Base-by-base conservation (phyloP, 2,329 filamentous ascomycete species). In the Aaosphaeria pasadenensis region DNA sequence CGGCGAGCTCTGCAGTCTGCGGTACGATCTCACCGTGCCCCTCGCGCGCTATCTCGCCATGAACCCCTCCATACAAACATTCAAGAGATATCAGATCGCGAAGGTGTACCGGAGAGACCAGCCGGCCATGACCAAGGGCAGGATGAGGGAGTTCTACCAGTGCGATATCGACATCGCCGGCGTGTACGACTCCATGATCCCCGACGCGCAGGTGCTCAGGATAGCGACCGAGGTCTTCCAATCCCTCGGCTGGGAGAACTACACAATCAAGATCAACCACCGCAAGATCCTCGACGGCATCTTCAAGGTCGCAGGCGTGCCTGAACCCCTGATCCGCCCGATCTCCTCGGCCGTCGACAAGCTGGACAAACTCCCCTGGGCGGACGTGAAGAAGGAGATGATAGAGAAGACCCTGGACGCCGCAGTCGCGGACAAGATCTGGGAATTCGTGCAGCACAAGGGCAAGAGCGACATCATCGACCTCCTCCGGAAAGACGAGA, bases 331-430 rank as follows among this genome's bases (percentile, higher is more conserved):
- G 77, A 88, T 95, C 57, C 83, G 92, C 47, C 84, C 88, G 30
- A 96, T 96, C 63, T 94, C 88, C 36, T 94, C 88, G 28, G 91
- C 92, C 2, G 91, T 97, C 42, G 92, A 97, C 76, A 97, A 97
- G 77, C 78, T 97, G 46, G 92, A 96, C 73, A 97, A 97, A 76
- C 68, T 71, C 30, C 87, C 91, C 1, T 96, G 91, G 92, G 81
- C 81, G 31, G 91, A 95, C 55, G 92, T 96, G 45, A 85, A 86
- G 69, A 88, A 87, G 70, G 91, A 96, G 70, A 96, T 96, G 91
- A 86, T 88, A 0, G 88, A 92, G 57, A 88, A 95, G 55, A 96
- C 96, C 76, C 78, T 97, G 1, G 81, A 84, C 39, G 76, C 77
- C 28, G 85, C 83, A 11, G 83, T 92, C 30, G 92, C 92, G 42